Evolutionary conservation across 805 yeast genomes (phyloP).

Genomic region (Starmera dryadoides): DNA sequence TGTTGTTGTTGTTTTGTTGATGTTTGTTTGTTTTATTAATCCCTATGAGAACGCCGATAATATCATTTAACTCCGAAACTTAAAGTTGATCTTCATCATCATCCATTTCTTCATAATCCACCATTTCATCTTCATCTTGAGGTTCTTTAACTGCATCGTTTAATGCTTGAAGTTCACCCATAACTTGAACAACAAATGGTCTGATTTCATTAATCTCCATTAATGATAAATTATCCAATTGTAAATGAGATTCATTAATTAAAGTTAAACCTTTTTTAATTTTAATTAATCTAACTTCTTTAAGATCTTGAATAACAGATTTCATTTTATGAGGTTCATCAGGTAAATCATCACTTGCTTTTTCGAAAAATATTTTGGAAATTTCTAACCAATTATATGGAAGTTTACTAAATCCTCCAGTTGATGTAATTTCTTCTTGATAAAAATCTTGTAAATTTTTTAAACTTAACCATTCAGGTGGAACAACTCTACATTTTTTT

Average conservation of each 20-base stretch:
- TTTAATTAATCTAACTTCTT: conserved; percentile 78
- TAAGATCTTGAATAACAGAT: conserved; percentile 68
- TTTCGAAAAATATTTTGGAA: conserved; percentile 55
- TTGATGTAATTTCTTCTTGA: conserved; percentile 56
- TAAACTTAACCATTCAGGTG: conserved; percentile 77
- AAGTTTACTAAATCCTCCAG: conserved; percentile 54
- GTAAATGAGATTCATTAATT: conserved; percentile 76
- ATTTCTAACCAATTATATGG: conserved; percentile 91
- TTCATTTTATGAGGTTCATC: conserved; percentile 69
- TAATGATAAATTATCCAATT: conserved; percentile 72
- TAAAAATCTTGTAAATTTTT: conserved; percentile 46
- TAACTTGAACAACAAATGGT: conserved; percentile 71
- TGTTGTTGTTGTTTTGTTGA: too few relatives aligned
- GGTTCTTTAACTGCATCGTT: conserved; percentile 28
- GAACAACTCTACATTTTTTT: conserved; percentile 75
- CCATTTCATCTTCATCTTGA: conserved; percentile 6
- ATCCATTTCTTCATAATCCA: conserved; percentile 1
- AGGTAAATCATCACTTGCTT: conserved; percentile 71
- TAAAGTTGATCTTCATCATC: too few relatives aligned
- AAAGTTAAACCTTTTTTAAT: conserved; percentile 72
- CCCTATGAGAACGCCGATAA: too few relatives aligned
- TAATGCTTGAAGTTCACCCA: conserved; percentile 67
- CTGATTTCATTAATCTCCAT: conserved; percentile 85
- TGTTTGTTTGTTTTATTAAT: too few relatives aligned
- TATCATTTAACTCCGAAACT: too few relatives aligned